Evolutionary conservation across 2,329 filamentous ascomycete genomes (phyloP).

Genomic region (Hymenoscyphus repandus): DNA sequence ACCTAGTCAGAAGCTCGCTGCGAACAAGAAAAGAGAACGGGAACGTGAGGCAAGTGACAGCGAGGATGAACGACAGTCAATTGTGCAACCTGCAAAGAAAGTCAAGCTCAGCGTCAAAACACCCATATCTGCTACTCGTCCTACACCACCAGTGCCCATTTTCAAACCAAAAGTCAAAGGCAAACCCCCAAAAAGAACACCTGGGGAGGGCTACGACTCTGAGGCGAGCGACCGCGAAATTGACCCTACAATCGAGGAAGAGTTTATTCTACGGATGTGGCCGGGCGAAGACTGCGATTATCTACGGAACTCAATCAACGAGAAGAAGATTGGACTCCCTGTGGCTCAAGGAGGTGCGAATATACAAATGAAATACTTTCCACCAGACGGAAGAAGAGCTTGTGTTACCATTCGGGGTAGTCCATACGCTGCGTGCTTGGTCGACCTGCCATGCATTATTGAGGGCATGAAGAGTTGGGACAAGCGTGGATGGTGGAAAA

Average conservation of each 20-base stretch:
- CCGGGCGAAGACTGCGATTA: slow-evolving; percentile 84
- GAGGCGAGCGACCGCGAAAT: slow-evolving; percentile 86
- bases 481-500: slow-evolving; percentile 67
- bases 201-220: slow-evolving; percentile 91
- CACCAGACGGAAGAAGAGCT: slow-evolving; percentile 55
- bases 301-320: slow-evolving; percentile 67
- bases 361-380: slow-evolving; percentile 74
- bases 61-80: slow-evolving; percentile 30
- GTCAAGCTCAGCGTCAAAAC: slow-evolving; percentile 40
- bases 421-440: slow-evolving; percentile 60
- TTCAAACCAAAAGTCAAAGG: slow-evolving; percentile 61
- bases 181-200: slow-evolving; percentile 61
- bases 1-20: slow-evolving; percentile 51
- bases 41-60: slow-evolving; percentile 47
- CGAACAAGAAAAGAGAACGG: slow-evolving; percentile 54
- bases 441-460: slow-evolving; percentile 65
- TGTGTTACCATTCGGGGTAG: slow-evolving; percentile 54
- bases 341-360: slow-evolving; percentile 65
- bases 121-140: not conserved
- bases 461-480: slow-evolving; percentile 75
- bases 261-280: slow-evolving; percentile 83
- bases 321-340: slow-evolving; percentile 68
- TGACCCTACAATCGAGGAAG: slow-evolving; percentile 84
- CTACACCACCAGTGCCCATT: slow-evolving; percentile 15
- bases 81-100: slow-evolving; percentile 33